These are phyloP conservation scores for Macroventuria anomochaeta DNA, from an alignment of 2,329 filamentous ascomycete species.

Conservation along the genomic window DNA sequence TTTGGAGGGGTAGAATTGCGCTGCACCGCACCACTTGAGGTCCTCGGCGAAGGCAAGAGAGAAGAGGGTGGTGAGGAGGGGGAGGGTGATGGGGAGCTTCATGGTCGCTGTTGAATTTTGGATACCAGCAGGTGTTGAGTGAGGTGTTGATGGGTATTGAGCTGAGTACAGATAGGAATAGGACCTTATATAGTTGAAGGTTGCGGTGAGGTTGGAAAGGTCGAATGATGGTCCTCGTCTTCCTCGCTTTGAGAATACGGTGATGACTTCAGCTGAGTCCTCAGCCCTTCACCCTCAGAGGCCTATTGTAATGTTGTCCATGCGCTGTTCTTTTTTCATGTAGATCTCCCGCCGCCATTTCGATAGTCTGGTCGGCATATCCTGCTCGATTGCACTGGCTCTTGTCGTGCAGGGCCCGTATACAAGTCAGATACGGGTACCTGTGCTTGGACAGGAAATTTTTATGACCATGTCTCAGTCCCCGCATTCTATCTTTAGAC, in stretches of 20 bases:
- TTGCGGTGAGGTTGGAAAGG: not conserved
- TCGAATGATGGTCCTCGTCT: not conserved
- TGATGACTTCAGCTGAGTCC: not conserved
- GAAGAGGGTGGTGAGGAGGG: not conserved
- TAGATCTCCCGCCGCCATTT: not conserved
- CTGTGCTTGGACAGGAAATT: not conserved
- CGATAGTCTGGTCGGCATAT: not conserved
- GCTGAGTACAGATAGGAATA: too few species aligned
- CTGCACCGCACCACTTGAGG: conserved; percentile 5
- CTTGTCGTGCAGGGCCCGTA: not conserved
- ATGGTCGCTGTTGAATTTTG: not conserved
- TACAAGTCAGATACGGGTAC: not conserved
- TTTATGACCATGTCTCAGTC: not conserved
- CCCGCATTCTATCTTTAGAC: not conserved
- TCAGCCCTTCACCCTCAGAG: not conserved
- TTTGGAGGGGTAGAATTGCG: conserved; percentile 15
- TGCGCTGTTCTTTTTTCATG: not conserved
- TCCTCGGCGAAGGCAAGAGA: conserved; percentile 6
- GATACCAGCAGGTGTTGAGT: too few species aligned
- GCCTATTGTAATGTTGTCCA: not conserved
- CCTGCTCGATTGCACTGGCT: too few species aligned
- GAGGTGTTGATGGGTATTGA: too few species aligned
- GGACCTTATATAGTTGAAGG: not conserved
- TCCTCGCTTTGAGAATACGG: not conserved
- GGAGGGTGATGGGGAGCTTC: conserved; percentile 2